phyloP scores from a whole-genome alignment of 73 alveolate genomes.

The Tetrahymena elliotti region DNA sequence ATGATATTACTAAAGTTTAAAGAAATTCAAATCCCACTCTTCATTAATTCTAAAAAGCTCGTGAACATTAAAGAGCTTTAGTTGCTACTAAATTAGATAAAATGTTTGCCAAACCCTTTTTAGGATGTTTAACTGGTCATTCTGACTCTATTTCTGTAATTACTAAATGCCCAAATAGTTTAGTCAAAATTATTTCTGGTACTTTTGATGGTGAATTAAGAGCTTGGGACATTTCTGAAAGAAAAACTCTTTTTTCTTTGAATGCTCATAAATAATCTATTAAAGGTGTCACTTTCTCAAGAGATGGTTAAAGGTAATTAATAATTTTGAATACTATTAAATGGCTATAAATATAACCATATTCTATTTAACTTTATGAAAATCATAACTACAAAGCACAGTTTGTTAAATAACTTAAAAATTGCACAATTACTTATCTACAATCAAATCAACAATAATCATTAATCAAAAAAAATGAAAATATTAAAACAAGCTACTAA shows the following conservation, averaged over 20 bases:
- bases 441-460: too few relatives aligned
- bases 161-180: conserved; percentile 18
- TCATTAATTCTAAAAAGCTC: conserved; percentile 32
- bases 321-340: neutral
- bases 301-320: conserved; percentile 20
- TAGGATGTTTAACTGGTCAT: conserved; percentile 38
- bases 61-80: conserved; percentile 43
- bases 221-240: conserved; percentile 36
- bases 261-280: conserved; percentile 37
- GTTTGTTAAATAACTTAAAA: too few relatives aligned
- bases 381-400: too few relatives aligned
- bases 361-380: too few relatives aligned
- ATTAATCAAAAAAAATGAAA: too few relatives aligned
- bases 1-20: conserved; percentile 26
- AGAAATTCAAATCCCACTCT: conserved; percentile 34
- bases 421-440: too few relatives aligned
- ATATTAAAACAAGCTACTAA: too few relatives aligned
- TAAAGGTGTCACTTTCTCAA: conserved; percentile 27
- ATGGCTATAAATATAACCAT: neutral
- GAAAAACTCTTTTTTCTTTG: conserved; percentile 12
- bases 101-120: conserved; percentile 38
- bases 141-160: conserved; percentile 29
- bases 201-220: conserved; percentile 44
- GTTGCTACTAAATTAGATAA: conserved; percentile 37
- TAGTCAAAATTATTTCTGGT: conserved; percentile 31